Conservation (phyloP, 345 rosid genomes). For the Anastatica hierochuntica region DNA sequence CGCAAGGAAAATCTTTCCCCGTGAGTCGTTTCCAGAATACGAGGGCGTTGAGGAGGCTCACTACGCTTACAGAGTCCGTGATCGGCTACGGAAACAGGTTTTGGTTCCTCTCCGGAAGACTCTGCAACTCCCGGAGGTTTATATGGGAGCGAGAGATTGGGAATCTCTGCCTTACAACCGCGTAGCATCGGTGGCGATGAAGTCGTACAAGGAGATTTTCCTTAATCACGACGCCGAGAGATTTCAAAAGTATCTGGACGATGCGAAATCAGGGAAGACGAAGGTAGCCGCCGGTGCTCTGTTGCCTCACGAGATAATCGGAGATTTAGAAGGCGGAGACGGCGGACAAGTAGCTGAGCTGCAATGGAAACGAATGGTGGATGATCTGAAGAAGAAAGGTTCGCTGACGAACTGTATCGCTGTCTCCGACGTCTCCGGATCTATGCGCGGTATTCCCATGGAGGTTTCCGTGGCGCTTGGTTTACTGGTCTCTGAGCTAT, state of each 20-base stretch:
- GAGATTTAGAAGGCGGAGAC: slow-evolving; percentile 21
- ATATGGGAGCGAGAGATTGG: slow-evolving; percentile 45
- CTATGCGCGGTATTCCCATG: slow-evolving; percentile 41
- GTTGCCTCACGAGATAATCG: slow-evolving; percentile 56
- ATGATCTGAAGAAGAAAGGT: slow-evolving; percentile 37
- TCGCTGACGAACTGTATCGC: slow-evolving; percentile 48
- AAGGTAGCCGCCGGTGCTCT: slow-evolving; percentile 51
- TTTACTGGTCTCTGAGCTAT: slow-evolving; percentile 37
- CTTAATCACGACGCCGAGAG: slow-evolving; percentile 35
- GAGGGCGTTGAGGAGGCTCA: slow-evolving; percentile 55
- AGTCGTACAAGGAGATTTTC: slow-evolving; percentile 43
- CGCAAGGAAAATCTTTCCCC: slow-evolving; percentile 37
- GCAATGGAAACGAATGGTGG: slow-evolving; percentile 54
- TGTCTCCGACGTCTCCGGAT: slow-evolving; percentile 47
- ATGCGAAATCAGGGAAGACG: slow-evolving; percentile 37
- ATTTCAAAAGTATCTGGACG: slow-evolving; percentile 33
- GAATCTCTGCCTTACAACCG: slow-evolving; percentile 36
- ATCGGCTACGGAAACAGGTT: slow-evolving; percentile 45
- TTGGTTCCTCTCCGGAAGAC: slow-evolving; percentile 44
- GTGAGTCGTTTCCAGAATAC: slow-evolving; percentile 35
- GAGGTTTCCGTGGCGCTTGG: slow-evolving; percentile 53
- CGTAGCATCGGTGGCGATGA: slow-evolving; percentile 61
- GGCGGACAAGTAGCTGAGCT: slow-evolving; percentile 49
- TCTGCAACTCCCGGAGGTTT: slow-evolving; percentile 54
- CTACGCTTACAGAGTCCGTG: slow-evolving; percentile 50